Base-by-base conservation (phyloP, 2,329 filamentous ascomycete species). In the Tolypocladium cylindrosporum region DNA sequence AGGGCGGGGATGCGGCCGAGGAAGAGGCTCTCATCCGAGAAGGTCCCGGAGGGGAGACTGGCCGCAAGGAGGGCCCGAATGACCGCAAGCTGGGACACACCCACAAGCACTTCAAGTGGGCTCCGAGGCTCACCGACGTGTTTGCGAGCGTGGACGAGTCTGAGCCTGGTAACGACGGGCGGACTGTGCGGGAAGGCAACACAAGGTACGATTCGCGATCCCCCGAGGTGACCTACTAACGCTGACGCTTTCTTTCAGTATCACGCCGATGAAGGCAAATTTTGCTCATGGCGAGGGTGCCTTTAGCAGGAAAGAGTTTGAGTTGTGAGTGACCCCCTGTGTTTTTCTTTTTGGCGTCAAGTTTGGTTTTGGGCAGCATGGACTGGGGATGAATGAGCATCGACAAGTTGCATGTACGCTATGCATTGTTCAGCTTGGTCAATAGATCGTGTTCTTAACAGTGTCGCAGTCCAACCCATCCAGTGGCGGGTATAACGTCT, bases 51-150 rank as follows among this genome's bases (percentile, higher is more conserved):
- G 76, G 76, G 4, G 75, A 76, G 63, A 75, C 76, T 55, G 74
- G 73, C 52, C 74, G 61, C 58, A 64, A 68, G 52, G 69, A 69
- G 4, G 61, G 58, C 13, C 57, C 59, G 45, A 66, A 31, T 10
- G 19, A 36, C 3, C 27, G 37, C 53, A n/a, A n/a, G 11, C 13
- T 74, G 45, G 75, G 80, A 37, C 86, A 91, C 69, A 81, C 78
- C 58, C 90, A 96, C 72, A 90, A 89, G 71, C 89, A 95, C 73
- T 97, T 97, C 79, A 95, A 93, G 74, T 97, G 94, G 94, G 85
- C 89, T 54, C 94, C 93, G 2, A 84, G 84, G 62, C 94, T 97
- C 72, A 80, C 83, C 40, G 92, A 96, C 72, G 91, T 97, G 2
- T 91, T 91, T 72, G 84, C 88, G 69, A 92, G 89, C 64, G 91